Evolutionary conservation across 2,329 filamentous ascomycete species (phyloP).

Genomic region (Aspergillus pseudoglaucus): DNA sequence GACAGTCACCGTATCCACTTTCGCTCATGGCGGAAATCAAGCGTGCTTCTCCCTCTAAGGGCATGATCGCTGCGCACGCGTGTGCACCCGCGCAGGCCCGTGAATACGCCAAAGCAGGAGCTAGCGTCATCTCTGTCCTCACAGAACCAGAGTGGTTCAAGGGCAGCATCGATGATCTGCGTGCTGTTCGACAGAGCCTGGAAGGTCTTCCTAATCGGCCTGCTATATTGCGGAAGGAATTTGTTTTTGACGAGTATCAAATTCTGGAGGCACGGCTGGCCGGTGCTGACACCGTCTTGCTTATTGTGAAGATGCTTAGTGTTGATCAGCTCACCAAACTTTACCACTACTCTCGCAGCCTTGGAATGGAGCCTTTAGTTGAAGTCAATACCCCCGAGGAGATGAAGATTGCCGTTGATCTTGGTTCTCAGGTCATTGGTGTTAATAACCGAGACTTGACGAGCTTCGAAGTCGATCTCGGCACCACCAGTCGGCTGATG

Average conservation of each 20-base stretch:
- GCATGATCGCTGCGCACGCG: conserved; percentile 79
- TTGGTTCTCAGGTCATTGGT: conserved; percentile 86
- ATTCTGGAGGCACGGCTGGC: conserved; percentile 90
- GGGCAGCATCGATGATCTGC: conserved; percentile 88
- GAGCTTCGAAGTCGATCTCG: conserved; percentile 92
- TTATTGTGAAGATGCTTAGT: conserved; percentile 98
- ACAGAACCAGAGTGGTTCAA: conserved; percentile 99
- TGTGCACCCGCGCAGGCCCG: conserved; percentile 85
- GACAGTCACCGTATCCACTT: conserved; percentile 78
- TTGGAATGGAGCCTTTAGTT: conserved; percentile 96
- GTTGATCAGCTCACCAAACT: conserved; percentile 64
- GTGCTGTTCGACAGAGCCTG: conserved; percentile 79
- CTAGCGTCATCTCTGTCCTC: conserved; percentile 95
- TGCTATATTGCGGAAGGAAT: conserved; percentile 89
- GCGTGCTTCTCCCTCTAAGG: conserved; percentile 91
- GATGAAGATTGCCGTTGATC: conserved; percentile 77
- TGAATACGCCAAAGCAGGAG: conserved; percentile 86
- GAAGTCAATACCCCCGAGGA: conserved; percentile 94
- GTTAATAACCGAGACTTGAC: conserved; percentile 97
- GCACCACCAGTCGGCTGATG: conserved; percentile 82
- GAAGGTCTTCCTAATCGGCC: conserved; percentile 87
- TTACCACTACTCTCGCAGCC: conserved; percentile 79
- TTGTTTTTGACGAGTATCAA: conserved; percentile 97
- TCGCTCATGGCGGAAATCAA: conserved; percentile 97
- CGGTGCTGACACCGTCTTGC: conserved; percentile 85